Evolutionary conservation across 2,329 filamentous ascomycete species (phyloP).

Genomic region (Colletotrichum tropicicola): DNA sequence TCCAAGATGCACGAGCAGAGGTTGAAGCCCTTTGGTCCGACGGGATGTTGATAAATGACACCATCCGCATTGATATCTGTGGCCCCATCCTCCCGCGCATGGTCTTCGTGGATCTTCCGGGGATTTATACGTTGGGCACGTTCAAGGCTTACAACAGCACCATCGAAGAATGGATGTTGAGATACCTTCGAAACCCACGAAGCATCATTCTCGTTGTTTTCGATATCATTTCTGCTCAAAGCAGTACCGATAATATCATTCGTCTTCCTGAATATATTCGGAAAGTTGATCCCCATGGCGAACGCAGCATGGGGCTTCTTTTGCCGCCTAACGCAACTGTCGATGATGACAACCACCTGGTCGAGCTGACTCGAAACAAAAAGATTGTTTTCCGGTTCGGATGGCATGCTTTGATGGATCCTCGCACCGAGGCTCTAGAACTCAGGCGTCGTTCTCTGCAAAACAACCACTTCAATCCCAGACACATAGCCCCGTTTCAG

Average conservation of each 20-base stretch:
- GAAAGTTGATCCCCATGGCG: background rate
- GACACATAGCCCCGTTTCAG: too few relatives aligned
- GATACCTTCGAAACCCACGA: background rate
- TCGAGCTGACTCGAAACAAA: background rate
- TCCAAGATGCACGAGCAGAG: background rate
- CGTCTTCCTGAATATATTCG: background rate
- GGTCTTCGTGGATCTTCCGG: background rate
- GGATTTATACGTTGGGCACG: background rate
- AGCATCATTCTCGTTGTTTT: background rate
- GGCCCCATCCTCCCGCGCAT: background rate
- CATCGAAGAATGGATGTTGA: background rate
- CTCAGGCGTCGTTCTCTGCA: background rate
- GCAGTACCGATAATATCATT: background rate
- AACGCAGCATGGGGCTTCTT: background rate
- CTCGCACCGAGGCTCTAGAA: too few relatives aligned
- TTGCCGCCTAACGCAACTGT: background rate
- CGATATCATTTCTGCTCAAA: background rate
- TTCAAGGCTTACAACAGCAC: background rate
- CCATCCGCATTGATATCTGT: background rate
- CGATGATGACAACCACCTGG: background rate
- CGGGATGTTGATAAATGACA: background rate
- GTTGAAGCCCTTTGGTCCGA: background rate
- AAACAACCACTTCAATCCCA: too few relatives aligned
- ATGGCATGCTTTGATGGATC: background rate
- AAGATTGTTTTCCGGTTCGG: background rate